Evolutionary conservation across 2,329 filamentous ascomycete species (phyloP).

Genomic region (Sclerotinia minor): DNA sequence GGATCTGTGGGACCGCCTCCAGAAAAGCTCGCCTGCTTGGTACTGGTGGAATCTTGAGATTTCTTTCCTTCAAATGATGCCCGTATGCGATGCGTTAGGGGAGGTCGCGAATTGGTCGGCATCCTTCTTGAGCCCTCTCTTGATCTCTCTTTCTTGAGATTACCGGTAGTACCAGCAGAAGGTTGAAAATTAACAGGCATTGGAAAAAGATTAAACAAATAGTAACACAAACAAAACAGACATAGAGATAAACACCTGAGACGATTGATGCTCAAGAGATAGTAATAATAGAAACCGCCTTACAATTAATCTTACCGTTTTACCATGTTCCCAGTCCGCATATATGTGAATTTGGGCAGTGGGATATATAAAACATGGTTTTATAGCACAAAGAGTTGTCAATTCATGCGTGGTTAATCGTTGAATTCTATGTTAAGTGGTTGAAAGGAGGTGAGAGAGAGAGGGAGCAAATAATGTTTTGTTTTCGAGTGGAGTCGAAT

Average conservation of each 20-base stretch:
- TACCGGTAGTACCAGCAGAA: neutral
- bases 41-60: conserved; percentile 20
- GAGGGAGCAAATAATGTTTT: conserved; percentile 4
- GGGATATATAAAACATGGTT: conserved; percentile 37
- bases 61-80: conserved; percentile 39
- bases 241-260: conserved; percentile 4
- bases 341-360: conserved; percentile 4
- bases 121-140: conserved; percentile 6
- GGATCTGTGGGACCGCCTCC: conserved; percentile 30
- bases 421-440: conserved; percentile 37
- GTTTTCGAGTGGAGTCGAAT: conserved; percentile 11
- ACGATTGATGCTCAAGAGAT: conserved; percentile 9
- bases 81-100: conserved; percentile 38
- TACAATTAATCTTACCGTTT: conserved; percentile 18
- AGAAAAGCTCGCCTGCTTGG: conserved; percentile 24
- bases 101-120: conserved; percentile 38
- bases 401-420: conserved; percentile 56
- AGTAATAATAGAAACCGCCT: conserved; percentile 3
- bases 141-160: conserved; percentile 4
- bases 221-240: neutral
- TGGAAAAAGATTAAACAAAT: conserved; percentile 3
- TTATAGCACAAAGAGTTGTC: conserved; percentile 48
- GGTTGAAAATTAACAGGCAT: conserved; percentile 23
- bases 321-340: conserved; percentile 10
- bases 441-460: conserved; percentile 4